Evolutionary conservation across 176 grass and related monocot genomes (phyloP).

Genomic region (Oropetium thomaeum): DNA sequence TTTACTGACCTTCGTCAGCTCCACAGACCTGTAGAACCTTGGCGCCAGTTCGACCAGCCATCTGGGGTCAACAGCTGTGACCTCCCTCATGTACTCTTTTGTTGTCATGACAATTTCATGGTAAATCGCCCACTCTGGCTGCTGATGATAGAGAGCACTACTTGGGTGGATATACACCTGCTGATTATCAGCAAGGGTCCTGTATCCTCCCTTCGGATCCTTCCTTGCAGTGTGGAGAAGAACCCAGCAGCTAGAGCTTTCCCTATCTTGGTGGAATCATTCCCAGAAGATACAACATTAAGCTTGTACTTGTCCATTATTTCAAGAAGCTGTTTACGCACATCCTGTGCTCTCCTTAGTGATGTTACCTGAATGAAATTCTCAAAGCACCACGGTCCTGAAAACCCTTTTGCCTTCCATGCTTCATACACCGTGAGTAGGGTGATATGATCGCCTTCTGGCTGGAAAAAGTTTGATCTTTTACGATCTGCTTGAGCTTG

Average conservation of each 20-base stretch:
- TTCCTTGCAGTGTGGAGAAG: constrained; percentile 64
- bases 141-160: constrained; percentile 62
- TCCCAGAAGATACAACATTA: constrained; percentile 49
- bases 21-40: constrained; percentile 54
- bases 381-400: constrained; percentile 71
- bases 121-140: constrained; percentile 66
- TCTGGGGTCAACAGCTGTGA: constrained; percentile 20
- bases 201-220: constrained; percentile 62
- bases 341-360: constrained; percentile 65
- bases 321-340: constrained; percentile 64
- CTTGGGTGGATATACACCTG: constrained; percentile 66
- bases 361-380: constrained; percentile 59
- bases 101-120: constrained; percentile 68
- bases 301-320: constrained; percentile 72
- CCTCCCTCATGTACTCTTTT: constrained; percentile 50
- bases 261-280: constrained; percentile 54
- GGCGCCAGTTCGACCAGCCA: constrained; percentile 47
- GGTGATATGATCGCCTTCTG: constrained; percentile 53
- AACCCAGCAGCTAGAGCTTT: constrained; percentile 63
- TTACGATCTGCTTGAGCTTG: constrained; percentile 55
- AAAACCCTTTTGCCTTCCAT: constrained; percentile 69
- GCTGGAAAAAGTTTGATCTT: constrained; percentile 38
- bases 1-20: constrained; percentile 53
- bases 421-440: constrained; percentile 59
- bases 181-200: constrained; percentile 28